Conservation (phyloP, 2,329 filamentous ascomycete species). For the Furcasterigmium furcatum region DNA sequence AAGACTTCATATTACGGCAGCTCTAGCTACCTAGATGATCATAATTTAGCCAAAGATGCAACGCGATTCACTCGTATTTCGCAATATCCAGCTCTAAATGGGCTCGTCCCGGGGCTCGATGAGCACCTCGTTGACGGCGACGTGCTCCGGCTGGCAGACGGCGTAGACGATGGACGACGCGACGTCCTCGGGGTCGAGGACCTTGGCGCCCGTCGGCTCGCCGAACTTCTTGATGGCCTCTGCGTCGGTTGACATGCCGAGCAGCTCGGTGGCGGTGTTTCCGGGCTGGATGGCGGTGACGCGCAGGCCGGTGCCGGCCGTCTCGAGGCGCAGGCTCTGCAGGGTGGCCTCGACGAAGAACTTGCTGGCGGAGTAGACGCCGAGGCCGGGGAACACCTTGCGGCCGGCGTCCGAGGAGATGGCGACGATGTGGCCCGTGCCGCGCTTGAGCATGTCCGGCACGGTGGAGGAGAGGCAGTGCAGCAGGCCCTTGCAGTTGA, state of each 20-base stretch:
- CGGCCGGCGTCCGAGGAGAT: slow-evolving; percentile 81
- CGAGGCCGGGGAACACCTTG: slow-evolving; percentile 77
- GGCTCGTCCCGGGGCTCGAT: slow-evolving; percentile 77
- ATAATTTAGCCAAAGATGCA: neutral
- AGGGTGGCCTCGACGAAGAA: slow-evolving; percentile 83
- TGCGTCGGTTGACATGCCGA: slow-evolving; percentile 70
- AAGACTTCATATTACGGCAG: too few species aligned
- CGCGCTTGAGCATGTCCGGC: slow-evolving; percentile 67
- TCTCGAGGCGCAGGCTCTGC: slow-evolving; percentile 73
- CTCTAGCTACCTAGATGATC: too few species aligned
- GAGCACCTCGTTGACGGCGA: slow-evolving; percentile 76
- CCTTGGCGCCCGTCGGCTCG: slow-evolving; percentile 70
- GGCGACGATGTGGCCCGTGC: slow-evolving; percentile 70
- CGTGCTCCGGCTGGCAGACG: slow-evolving; percentile 69
- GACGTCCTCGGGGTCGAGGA: slow-evolving; percentile 71
- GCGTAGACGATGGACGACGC: slow-evolving; percentile 72
- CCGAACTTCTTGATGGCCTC: slow-evolving; percentile 80
- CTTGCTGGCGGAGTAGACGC: slow-evolving; percentile 80
- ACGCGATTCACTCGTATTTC: too few species aligned
- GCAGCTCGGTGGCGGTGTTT: slow-evolving; percentile 69
- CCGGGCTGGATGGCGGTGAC: slow-evolving; percentile 77
- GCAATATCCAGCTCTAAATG: too few species aligned
- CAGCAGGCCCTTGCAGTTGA: slow-evolving; percentile 82
- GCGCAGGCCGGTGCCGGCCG: slow-evolving; percentile 67
- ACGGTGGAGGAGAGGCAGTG: slow-evolving; percentile 69